Evolutionary conservation across 257 asterid genomes (phyloP), one percentile per base, ranked within the genome.

Genomic region (Solanum habrochaites): DNA sequence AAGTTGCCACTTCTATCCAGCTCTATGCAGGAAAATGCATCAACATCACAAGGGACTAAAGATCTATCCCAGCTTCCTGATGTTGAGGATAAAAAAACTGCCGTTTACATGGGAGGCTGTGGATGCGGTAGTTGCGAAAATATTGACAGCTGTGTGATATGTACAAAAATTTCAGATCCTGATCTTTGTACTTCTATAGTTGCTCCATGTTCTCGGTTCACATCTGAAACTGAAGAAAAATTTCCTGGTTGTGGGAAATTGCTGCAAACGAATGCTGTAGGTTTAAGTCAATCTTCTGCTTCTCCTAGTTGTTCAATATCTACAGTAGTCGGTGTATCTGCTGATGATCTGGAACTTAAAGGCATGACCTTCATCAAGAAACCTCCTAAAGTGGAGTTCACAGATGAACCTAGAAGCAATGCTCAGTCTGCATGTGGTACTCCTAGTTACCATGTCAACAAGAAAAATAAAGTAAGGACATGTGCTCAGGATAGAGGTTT

Each of bases 341-440:
- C 70, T 49, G 91, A 86, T 83, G 88, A 92, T 87, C 86, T 45
- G 82, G 90, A 92, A 87, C 90, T 91, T 74, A 83, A 90, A 87
- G 93, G 90, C 74, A 82, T 94, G 96, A 92, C 94, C 86, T 89
- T 91, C 86, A 81, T 86, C 77, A 84, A 86, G 92, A 93, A 92
- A 93, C 94, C 98, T 67, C 98, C 98, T 87, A 80, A 75, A 31
- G 90, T 92, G 83, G 93, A 92, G 82, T 93, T 92, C 90, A 89
- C 89, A 47, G 91, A 92, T 90, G 94, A 89, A 86, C 88, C 73
- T 9, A 82, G 85, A 25, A 27, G 74, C 39, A 87, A 84, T 78
- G 85, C 88, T 73, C 81, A 86, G 45, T 39, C 83, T 67, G 83
- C 91, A 80, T 86, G 89, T 82, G 85, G 56, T 52, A 62, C 56